Evolutionary conservation across 179 eudicot species (phyloP).

Genomic region (Beta macrorhiza): DNA sequence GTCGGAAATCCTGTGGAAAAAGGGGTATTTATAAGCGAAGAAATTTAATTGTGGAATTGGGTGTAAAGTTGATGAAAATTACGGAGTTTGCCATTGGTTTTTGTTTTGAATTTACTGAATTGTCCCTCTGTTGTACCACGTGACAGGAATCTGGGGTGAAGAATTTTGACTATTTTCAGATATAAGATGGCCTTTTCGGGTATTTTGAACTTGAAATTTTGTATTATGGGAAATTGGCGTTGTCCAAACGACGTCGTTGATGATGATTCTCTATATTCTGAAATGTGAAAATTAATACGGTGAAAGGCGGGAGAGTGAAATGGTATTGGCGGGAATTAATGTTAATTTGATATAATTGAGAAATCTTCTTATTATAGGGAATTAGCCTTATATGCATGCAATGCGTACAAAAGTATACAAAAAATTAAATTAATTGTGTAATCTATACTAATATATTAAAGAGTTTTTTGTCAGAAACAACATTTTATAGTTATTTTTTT

Average conservation of each 20-base stretch:
- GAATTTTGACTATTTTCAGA: neutral
- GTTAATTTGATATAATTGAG: neutral
- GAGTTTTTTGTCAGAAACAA: too few relatives aligned
- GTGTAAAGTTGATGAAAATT: neutral
- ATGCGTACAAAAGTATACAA: too few relatives aligned
- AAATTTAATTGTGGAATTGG: neutral
- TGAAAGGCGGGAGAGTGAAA: conserved; percentile 22
- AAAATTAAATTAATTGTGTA: too few relatives aligned
- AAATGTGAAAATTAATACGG: neutral
- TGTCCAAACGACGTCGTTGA: conserved; percentile 13
- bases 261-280: neutral
- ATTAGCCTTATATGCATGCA: too few relatives aligned
- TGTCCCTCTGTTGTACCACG: neutral
- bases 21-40: neutral
- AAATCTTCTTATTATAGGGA: neutral
- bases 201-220: neutral
- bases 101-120: neutral
- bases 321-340: conserved; percentile 23
- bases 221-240: neutral
- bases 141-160: neutral
- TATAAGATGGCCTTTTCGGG: neutral
- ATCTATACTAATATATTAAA: too few relatives aligned
- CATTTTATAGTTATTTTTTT: too few relatives aligned
- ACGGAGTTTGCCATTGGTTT: conserved; percentile 15
- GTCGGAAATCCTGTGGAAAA: too few relatives aligned